A percentile compares a stretch with the other conserved stretches of the same genome.
phyloP scores from a whole-genome alignment of 2,329 filamentous ascomycete genomes.

The Chaetomium olivaceum region DNA sequence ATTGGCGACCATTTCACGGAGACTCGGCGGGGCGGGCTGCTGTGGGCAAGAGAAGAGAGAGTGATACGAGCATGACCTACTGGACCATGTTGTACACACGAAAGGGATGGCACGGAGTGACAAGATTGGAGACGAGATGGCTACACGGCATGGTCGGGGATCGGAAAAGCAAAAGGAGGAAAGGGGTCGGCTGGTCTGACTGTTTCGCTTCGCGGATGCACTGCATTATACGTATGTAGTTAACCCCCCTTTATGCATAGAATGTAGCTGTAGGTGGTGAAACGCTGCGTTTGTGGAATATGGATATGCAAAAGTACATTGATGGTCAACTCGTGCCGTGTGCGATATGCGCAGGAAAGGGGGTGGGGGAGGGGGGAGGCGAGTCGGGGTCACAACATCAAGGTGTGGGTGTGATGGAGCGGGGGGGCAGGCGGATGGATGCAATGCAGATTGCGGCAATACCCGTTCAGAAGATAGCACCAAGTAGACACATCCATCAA shows the following conservation, averaged over 20 bases:
- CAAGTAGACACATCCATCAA: too few relatives aligned
- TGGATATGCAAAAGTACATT: neutral
- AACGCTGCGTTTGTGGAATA: neutral
- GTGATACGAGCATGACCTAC: slow-evolving; percentile 22
- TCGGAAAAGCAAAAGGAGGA: slow-evolving; percentile 10
- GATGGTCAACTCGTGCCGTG: neutral
- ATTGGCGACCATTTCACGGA: slow-evolving; percentile 10
- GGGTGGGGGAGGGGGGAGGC: neutral
- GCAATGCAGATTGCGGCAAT: slow-evolving; percentile 1
- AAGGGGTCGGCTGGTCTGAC: slow-evolving; percentile 23
- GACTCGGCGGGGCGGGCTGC: slow-evolving; percentile 16
- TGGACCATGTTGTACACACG: slow-evolving; percentile 21
- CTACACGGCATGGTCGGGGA: slow-evolving; percentile 21
- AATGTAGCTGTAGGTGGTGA: neutral
- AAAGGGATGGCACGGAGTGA: slow-evolving; percentile 12
- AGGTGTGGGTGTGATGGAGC: neutral
- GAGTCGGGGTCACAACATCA: neutral
- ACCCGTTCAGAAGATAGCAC: neutral
- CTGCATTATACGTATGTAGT: slow-evolving; percentile 8
- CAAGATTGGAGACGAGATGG: slow-evolving; percentile 18
- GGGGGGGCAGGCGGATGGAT: neutral
- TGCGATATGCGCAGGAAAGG: neutral
- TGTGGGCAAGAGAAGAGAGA: slow-evolving; percentile 10
- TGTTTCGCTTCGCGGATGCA: slow-evolving; percentile 10
- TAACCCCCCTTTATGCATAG: neutral